Evolutionary conservation across 106 monocot species (phyloP).

Genomic region (Dendrobium officinale): DNA sequence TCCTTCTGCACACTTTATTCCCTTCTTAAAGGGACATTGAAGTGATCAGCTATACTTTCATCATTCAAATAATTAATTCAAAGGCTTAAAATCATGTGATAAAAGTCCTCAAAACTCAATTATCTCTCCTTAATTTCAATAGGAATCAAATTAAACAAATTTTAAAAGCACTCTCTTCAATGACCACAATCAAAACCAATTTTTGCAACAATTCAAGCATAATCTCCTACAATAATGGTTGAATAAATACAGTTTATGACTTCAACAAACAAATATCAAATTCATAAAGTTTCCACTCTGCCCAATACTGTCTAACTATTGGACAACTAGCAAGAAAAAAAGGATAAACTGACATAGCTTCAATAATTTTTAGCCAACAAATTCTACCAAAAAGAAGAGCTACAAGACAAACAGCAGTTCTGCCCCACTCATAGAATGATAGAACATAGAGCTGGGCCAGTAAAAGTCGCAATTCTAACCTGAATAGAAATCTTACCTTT

Average conservation of each 20-base stretch:
- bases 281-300: neutral
- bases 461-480: neutral
- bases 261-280: neutral
- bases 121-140: neutral
- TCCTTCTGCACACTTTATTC: neutral
- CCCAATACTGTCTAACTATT: neutral
- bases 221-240: neutral
- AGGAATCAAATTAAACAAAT: neutral
- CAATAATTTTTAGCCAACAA: neutral
- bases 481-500: slow-evolving; percentile 30
- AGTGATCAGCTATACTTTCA: neutral
- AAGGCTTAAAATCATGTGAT: neutral
- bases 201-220: neutral
- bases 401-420: neutral
- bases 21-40: neutral
- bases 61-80: neutral
- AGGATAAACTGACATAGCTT: neutral
- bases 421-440: neutral
- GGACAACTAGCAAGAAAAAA: neutral
- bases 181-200: neutral
- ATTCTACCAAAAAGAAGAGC: neutral
- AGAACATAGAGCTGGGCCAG: neutral
- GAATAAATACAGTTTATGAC: neutral
- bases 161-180: neutral
- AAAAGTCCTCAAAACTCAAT: neutral